These are phyloP conservation scores for Colletotrichum tofieldiae DNA, from an alignment of 2,329 filamentous ascomycete species.

Conservation along the genomic window DNA sequence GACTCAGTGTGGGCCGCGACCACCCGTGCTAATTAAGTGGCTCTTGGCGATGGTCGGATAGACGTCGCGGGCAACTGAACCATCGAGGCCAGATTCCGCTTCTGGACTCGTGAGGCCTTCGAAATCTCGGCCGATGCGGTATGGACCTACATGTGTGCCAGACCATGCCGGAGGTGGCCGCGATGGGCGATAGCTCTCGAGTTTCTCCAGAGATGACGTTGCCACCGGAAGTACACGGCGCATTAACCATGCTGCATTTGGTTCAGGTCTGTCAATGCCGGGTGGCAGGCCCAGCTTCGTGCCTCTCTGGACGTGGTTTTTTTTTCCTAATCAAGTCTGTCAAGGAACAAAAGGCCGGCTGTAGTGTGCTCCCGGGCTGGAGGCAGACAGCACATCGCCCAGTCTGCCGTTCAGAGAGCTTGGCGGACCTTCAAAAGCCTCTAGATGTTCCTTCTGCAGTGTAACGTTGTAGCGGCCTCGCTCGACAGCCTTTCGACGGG, in stretches of 20 bases:
- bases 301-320: neutral
- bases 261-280: slow-evolving; percentile 24
- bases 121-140: too few relatives aligned
- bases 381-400: neutral
- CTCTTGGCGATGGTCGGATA: slow-evolving; percentile 25
- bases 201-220: neutral
- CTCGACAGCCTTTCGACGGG: neutral
- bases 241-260: neutral
- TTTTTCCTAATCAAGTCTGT: neutral
- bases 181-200: neutral
- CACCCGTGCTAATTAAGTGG: slow-evolving; percentile 25
- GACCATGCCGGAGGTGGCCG: neutral
- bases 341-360: neutral
- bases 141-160: neutral
- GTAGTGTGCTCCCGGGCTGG: neutral
- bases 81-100: neutral
- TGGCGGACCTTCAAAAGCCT: neutral
- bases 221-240: neutral
- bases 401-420: neutral
- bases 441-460: neutral
- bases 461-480: neutral
- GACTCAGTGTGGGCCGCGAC: slow-evolving; percentile 12
- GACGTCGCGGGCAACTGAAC: neutral
- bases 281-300: neutral
- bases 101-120: neutral